A percentile compares a stretch with the other conserved stretches of the same genome.
phyloP scores from a whole-genome alignment of 495 filamentous ascomycete genomes.

The Aspergillus funiculosus region DNA sequence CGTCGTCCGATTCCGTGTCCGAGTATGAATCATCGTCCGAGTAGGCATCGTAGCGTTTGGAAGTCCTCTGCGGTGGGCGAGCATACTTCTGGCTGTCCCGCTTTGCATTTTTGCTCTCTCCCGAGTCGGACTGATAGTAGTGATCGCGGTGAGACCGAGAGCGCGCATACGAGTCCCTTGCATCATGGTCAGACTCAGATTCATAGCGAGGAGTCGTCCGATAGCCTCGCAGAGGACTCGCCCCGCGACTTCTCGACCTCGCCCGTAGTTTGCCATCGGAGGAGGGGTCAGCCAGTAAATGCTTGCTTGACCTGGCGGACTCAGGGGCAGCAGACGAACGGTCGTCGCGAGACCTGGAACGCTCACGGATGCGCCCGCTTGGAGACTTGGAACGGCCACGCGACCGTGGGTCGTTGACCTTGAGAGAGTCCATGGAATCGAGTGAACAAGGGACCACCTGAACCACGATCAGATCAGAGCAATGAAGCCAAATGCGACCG shows the following conservation, averaged over 20 bases:
- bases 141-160: slow-evolving; percentile 26
- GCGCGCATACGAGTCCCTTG: slow-evolving; percentile 16
- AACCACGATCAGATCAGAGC: slow-evolving; percentile 3
- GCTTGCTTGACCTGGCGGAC: slow-evolving; percentile 19
- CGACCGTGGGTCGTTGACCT: slow-evolving; percentile 53
- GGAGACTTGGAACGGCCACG: slow-evolving; percentile 58
- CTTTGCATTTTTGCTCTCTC: slow-evolving; percentile 12
- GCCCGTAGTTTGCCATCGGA: too few species aligned
- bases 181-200: slow-evolving; percentile 45
- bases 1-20: slow-evolving; percentile 38
- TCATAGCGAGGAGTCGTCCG: slow-evolving; percentile 39
- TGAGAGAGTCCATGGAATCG: slow-evolving; percentile 47
- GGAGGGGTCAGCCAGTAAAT: slow-evolving; percentile 24
- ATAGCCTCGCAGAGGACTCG: slow-evolving; percentile 26
- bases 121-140: slow-evolving; percentile 34
- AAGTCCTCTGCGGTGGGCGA: slow-evolving; percentile 22
- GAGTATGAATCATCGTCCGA: slow-evolving; percentile 37
- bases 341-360: slow-evolving; percentile 46
- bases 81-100: slow-evolving; percentile 22
- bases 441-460: not conserved
- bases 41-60: slow-evolving; percentile 26
- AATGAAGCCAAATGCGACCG: slow-evolving; percentile 3
- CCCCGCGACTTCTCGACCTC: slow-evolving; percentile 20
- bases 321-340: slow-evolving; percentile 30
- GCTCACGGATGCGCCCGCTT: slow-evolving; percentile 40